phyloP scores from a whole-genome alignment of 2,329 filamentous ascomycete genomes.

The Alternaria triticina region DNA sequence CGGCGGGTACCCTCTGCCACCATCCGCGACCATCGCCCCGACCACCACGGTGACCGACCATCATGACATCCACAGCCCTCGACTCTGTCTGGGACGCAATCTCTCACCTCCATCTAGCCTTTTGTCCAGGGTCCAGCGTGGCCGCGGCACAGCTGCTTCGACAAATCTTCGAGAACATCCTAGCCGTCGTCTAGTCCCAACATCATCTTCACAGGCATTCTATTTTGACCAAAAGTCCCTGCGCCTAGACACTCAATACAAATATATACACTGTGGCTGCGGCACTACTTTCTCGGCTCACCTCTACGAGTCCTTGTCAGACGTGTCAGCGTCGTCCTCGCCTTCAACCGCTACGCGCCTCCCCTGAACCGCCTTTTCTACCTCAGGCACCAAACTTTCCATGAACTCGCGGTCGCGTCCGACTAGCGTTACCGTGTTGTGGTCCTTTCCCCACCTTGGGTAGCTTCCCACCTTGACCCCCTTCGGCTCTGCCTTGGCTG shows the following conservation, averaged over 20 bases:
- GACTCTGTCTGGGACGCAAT: not conserved
- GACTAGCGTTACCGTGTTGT: constrained; percentile 90
- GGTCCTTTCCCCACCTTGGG: constrained; percentile 85
- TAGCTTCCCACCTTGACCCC: constrained; percentile 96
- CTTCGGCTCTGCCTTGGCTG: constrained; percentile 71
- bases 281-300: constrained; percentile 20
- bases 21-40: constrained; percentile 1
- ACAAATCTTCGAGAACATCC: constrained; percentile 37
- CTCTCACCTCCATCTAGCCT: constrained; percentile 1
- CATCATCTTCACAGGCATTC: constrained; percentile 17
- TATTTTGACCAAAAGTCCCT: constrained; percentile 29
- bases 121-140: constrained; percentile 4
- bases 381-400: constrained; percentile 78
- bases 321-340: constrained; percentile 53
- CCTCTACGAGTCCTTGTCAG: constrained; percentile 47
- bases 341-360: constrained; percentile 73
- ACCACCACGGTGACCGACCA: not conserved
- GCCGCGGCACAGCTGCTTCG: constrained; percentile 29
- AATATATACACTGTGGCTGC: constrained; percentile 6
- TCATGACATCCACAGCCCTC: not conserved
- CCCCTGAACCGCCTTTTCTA: constrained; percentile 78
- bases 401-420: constrained; percentile 76
- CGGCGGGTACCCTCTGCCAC: constrained; percentile 11
- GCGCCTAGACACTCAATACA: not conserved
- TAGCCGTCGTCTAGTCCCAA: constrained; percentile 16